Evolutionary conservation across 768 basidiomycete species (phyloP).

Genomic region (Amanita thiersii): DNA sequence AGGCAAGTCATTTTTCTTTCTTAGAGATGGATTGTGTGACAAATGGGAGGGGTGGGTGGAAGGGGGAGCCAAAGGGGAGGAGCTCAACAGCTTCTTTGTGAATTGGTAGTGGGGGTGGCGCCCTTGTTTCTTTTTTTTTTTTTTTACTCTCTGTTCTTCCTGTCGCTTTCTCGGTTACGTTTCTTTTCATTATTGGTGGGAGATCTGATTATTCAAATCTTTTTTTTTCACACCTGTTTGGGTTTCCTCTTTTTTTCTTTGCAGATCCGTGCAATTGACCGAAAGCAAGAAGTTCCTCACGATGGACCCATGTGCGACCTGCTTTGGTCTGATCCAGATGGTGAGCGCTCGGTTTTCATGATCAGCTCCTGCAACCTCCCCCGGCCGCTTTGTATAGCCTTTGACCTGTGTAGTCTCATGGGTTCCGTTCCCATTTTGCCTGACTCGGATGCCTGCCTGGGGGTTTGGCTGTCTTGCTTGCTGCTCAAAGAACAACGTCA

Average conservation of each 20-base stretch:
- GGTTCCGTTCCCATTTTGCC: constrained; percentile 3
- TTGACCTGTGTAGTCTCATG: constrained; percentile 7
- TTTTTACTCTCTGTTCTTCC: constrained; percentile 7
- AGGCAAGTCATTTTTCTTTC: constrained; percentile 41
- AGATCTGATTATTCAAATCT: neutral
- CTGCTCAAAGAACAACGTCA: neutral
- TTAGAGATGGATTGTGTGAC: neutral
- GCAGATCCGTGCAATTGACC: constrained; percentile 89
- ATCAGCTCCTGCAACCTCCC: too few species aligned
- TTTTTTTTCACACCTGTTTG: too few species aligned
- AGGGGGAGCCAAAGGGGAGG: too few species aligned
- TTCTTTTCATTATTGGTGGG: neutral
- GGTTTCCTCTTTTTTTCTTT: constrained; percentile 1
- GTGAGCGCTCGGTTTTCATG: too few species aligned
- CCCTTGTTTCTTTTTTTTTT: constrained; percentile 1
- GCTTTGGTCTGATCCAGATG: constrained; percentile 99
- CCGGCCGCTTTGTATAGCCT: too few species aligned
- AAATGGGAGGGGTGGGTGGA: too few species aligned
- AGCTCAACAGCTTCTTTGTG: too few species aligned
- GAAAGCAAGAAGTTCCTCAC: constrained; percentile 97
- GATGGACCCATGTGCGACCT: constrained; percentile 99
- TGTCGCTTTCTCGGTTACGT: constrained; percentile 1
- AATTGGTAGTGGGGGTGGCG: neutral
- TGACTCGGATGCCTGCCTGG: neutral
- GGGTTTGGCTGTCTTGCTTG: neutral